Evolutionary conservation across 371 early-diverging fungal species (phyloP).

Genomic region (Parasitella parasitica): DNA sequence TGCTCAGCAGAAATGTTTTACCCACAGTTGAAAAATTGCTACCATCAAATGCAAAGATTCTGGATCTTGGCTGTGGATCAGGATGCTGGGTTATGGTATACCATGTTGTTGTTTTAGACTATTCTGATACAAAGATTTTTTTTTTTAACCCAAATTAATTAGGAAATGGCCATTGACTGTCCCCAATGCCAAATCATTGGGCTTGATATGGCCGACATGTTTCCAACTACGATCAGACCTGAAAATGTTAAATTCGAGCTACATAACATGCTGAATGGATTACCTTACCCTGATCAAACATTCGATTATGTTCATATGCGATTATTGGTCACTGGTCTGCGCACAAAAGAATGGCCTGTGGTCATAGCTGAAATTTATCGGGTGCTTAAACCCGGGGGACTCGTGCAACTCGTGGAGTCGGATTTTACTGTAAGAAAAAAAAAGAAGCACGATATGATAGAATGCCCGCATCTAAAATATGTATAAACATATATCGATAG

Average conservation of each 20-base stretch:
- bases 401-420: conserved; percentile 43
- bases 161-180: conserved; percentile 62
- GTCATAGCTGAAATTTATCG: conserved; percentile 40
- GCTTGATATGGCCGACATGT: conserved; percentile 53
- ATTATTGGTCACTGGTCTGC: conserved; percentile 35
- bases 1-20: conserved; percentile 28
- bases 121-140: neutral
- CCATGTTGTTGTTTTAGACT: neutral
- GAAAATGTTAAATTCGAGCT: conserved; percentile 45
- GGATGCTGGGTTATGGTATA: conserved; percentile 32
- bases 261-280: conserved; percentile 33
- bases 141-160: neutral
- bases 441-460: too few relatives aligned
- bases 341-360: conserved; percentile 33
- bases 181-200: conserved; percentile 53
- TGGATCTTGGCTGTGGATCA: conserved; percentile 32
- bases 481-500: neutral
- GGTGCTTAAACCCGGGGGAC: conserved; percentile 49
- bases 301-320: conserved; percentile 54
- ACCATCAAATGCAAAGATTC: conserved; percentile 9
- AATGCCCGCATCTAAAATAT: too few relatives aligned
- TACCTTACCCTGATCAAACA: conserved; percentile 44
- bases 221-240: conserved; percentile 44
- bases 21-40: conserved; percentile 9
- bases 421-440: conserved; percentile 35